Percentiles rank a stretch among this genome's conserved stretches.
Evolutionary conservation across 805 yeast species (phyloP).

Genomic region (Starmerella bacillaris): DNA sequence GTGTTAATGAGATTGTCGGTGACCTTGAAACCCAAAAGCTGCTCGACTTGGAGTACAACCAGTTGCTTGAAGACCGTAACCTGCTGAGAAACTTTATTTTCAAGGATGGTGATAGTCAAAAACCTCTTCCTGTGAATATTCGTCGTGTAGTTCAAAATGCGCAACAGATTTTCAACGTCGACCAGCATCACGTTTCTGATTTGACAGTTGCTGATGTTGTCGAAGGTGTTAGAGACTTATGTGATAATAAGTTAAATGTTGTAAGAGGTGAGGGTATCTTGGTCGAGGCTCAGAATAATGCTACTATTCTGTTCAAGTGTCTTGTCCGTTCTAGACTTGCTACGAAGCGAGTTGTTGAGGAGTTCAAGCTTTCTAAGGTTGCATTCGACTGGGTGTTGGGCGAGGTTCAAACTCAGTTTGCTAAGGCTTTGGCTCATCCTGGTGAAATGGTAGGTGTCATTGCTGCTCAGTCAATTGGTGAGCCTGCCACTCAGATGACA

Average conservation of each 20-base stretch:
- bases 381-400: constrained; percentile 95
- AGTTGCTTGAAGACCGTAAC: constrained; percentile 56
- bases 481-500: constrained; percentile 97
- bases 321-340: constrained; percentile 84
- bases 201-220: constrained; percentile 70
- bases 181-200: constrained; percentile 78
- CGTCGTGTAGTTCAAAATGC: constrained; percentile 95
- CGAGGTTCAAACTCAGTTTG: constrained; percentile 84
- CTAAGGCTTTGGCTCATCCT: constrained; percentile 78
- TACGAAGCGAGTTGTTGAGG: constrained; percentile 77
- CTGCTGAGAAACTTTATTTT: constrained; percentile 67
- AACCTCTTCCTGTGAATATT: constrained; percentile 96
- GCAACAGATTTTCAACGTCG: constrained; percentile 89
- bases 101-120: constrained; percentile 81
- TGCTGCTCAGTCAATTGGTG: constrained; percentile 96
- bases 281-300: constrained; percentile 79
- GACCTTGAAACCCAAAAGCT: constrained; percentile 65
- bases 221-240: constrained; percentile 46
- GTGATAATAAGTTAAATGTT: constrained; percentile 44
- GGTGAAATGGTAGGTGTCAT: constrained; percentile 98
- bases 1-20: constrained; percentile 80
- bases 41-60: constrained; percentile 71
- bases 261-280: constrained; percentile 69
- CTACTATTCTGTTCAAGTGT: constrained; percentile 77
- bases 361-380: constrained; percentile 60